Evolutionary conservation across 208 protist species (phyloP), one percentile per base, ranked within the genome.

Genomic region (Porcisia hertigi): DNA sequence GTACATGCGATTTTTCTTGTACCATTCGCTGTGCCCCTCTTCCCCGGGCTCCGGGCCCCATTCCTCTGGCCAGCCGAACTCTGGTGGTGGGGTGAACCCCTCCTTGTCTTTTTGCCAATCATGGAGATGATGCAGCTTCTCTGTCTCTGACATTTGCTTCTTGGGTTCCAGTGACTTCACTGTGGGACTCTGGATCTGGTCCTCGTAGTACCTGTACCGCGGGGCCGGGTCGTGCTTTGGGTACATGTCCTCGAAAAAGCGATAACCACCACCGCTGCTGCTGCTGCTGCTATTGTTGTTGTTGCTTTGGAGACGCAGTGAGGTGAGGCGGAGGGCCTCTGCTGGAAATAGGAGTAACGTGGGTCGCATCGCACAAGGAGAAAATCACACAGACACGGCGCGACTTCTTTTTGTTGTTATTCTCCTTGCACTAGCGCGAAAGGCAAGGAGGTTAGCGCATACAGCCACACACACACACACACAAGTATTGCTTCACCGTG

Each of bases 1-100:
- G 83, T 94, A 97, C 91, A 94, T 93, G 47, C 93, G 87, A 58
- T 94, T 91, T 79, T 97, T 97, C 79, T 94, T 90, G 86, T 97
- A 97, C 85, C 88, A 97, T 69, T 86, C 83, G 43, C 81, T 94
- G 77, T 97, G 93, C 8, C 93, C 93, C 62, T 95, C 91, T 53
- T 95, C 90, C 18, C 93, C 93, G 9, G 93, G 93, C 73, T 94
- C 89, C 41, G 93, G 93, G 2, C 93, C 93, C 91, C 93, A 97
- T 77, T 97, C 93, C 82, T 97, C 93, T 25, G 89, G 79, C 91
- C 93, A 97, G 9, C 91, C 93, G 75, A 92, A 97, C 82, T 95
- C 87, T 41, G 82, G 81, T 30, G 93, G 90, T n/a, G 88, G 82
- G 12, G 84, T 89, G 65, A 92, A 80, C 8, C 91, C 91, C 30